Conservation (phyloP, 495 filamentous ascomycete species). For the Stereocaulon alpinum region DNA sequence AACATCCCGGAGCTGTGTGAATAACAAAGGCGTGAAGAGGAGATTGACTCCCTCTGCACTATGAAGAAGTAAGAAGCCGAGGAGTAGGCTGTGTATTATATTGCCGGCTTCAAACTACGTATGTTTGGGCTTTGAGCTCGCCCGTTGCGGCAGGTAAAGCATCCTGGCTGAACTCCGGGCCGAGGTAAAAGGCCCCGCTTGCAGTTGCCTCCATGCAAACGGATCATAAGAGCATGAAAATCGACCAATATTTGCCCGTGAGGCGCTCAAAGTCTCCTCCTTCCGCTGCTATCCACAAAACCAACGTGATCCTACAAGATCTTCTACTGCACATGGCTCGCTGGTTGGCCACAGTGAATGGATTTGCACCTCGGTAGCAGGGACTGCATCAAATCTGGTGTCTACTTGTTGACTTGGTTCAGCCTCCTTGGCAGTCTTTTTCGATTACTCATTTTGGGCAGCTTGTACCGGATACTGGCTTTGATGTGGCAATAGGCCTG, state of each 20-base stretch:
- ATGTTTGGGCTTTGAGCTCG: background rate
- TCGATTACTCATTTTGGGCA: too few relatives aligned
- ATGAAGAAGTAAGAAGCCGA: background rate
- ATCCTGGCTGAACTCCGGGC: background rate
- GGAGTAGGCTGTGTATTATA: background rate
- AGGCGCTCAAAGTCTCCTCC: background rate
- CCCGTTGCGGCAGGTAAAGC: too few relatives aligned
- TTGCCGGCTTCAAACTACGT: background rate
- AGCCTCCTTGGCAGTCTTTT: too few relatives aligned
- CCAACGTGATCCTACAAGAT: too few relatives aligned
- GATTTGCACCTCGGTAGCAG: too few relatives aligned
- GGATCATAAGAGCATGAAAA: background rate
- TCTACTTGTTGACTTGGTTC: too few relatives aligned
- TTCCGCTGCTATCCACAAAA: background rate
- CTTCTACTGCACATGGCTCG: too few relatives aligned
- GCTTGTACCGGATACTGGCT: too few relatives aligned
- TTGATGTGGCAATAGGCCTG: too few relatives aligned
- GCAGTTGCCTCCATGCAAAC: background rate
- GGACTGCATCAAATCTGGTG: too few relatives aligned
- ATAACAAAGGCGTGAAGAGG: background rate
- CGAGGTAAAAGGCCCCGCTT: background rate
- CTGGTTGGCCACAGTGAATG: too few relatives aligned
- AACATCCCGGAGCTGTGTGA: conserved; percentile 29
- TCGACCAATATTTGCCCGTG: background rate
- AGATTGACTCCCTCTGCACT: background rate